Base-by-base conservation (phyloP, 768 basidiomycete genomes). In the Gautieria morchelliformis region DNA sequence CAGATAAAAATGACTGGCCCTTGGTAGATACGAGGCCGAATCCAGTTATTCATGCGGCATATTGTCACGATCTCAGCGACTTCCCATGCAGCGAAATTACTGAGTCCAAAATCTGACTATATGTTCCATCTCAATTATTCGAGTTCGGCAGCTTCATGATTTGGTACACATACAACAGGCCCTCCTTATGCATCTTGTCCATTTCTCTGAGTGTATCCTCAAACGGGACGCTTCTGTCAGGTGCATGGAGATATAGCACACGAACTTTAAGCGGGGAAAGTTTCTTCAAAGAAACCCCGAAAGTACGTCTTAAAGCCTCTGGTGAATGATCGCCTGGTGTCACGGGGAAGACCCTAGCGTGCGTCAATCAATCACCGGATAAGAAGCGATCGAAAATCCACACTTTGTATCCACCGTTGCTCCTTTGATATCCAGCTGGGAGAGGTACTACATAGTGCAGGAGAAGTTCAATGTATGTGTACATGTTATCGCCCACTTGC, bases 21-120 rank as follows among this genome's bases (percentile, higher is more conserved):
- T 67, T 79, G 75, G 59, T 83, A 84, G 5, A 76, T 77, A 24
- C 75, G 78, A 3, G 82, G 82, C 59, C 74, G 69, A 12, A 82
- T 73, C 60, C 75, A 83, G 2, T 76, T 76, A 20, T 81, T 79
- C 3, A 71, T 69, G 51, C 71, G 77, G 67, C 80, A 82, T 30
- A 83, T 83, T 0, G 73, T 72, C 1, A 82, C 77, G 24, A 84
- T 74, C 62, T 83, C 81, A 3, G 81, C 80, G 14, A 44, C 76
- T 66, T 84, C 81, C 79, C 80, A 83, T 0, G 81, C 74, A 1
- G 66, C 58, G 42, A 72, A 84, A 65, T 84, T 84, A 63, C 82
- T 83, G 60, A 85, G 71, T 2, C 83, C 82, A 58, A 84, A n/a
- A 75, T 73, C 59, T 82, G 78, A 63, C 78, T 80, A 53, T 5